Conservation (phyloP, 169 alveolate genomes). For the Plasmodium billcollinsi region DNA sequence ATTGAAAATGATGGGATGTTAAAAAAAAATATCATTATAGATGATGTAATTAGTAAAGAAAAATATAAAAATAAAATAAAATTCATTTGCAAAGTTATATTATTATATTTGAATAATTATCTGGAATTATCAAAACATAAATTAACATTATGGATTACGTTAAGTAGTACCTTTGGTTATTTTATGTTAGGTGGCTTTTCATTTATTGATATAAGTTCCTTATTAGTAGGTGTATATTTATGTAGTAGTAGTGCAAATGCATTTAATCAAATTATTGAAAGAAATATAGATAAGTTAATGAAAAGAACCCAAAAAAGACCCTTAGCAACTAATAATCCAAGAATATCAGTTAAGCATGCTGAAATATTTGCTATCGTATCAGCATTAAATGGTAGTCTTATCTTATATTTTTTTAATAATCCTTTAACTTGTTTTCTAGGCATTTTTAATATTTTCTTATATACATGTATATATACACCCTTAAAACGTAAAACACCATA, state of each 20-base stretch:
- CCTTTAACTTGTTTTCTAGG: slow-evolving; percentile 56
- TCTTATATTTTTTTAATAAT: slow-evolving; percentile 57
- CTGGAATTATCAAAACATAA: slow-evolving; percentile 78
- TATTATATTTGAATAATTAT: slow-evolving; percentile 13
- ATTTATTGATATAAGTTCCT: slow-evolving; percentile 6
- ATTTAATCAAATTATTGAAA: slow-evolving; percentile 85
- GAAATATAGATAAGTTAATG: slow-evolving; percentile 83
- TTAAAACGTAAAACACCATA: slow-evolving; percentile 78
- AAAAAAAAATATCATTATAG: not conserved
- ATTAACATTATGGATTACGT: slow-evolving; percentile 86
- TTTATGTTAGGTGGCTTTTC: slow-evolving; percentile 79
- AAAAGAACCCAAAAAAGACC: slow-evolving; percentile 84
- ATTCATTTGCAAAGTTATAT: not conserved
- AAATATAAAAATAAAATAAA: not conserved
- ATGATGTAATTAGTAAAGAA: not conserved
- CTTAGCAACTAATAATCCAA: slow-evolving; percentile 22
- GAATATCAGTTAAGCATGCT: slow-evolving; percentile 40
- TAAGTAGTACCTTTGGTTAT: slow-evolving; percentile 86
- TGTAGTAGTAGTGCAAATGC: slow-evolving; percentile 87
- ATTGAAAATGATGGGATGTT: not conserved
- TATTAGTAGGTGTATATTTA: slow-evolving; percentile 79
- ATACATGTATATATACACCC: slow-evolving; percentile 72
- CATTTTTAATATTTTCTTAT: slow-evolving; percentile 45
- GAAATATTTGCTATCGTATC: slow-evolving; percentile 52
- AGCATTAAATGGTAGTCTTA: slow-evolving; percentile 30